A percentile compares a stretch with the other conserved stretches of the same genome.
Evolutionary conservation across 2,329 filamentous ascomycete species (phyloP).

Genomic region (Hymenoscyphus fructigenus): DNA sequence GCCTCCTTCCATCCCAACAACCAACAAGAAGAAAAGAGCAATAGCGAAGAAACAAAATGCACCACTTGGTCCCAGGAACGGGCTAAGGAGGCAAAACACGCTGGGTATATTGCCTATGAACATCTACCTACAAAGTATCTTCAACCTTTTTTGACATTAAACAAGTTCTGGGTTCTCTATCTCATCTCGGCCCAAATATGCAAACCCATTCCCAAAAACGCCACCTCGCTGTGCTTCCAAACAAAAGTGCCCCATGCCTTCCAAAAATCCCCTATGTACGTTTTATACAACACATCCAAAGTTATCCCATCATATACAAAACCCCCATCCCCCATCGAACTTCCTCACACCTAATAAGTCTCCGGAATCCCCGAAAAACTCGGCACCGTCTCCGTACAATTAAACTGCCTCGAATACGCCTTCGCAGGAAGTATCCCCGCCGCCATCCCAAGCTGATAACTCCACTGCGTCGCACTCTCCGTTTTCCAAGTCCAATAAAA

Average conservation of each 20-base stretch:
- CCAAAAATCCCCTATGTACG: background rate
- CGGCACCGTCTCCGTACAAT: conserved; percentile 58
- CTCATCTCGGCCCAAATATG: background rate
- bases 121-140: background rate
- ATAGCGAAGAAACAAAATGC: background rate
- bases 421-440: conserved; percentile 78
- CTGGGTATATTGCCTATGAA: background rate
- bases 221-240: background rate
- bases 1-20: too few species aligned
- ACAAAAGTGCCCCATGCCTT: background rate
- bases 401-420: conserved; percentile 69
- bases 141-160: background rate
- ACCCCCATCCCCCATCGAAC: background rate
- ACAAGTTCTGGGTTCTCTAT: background rate
- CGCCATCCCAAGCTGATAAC: conserved; percentile 75
- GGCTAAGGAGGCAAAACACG: background rate
- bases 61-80: too few species aligned
- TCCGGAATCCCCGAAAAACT: conserved; percentile 54
- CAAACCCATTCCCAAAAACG: conserved; percentile 4
- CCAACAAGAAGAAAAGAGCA: background rate
- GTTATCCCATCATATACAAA: conserved; percentile 10
- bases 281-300: background rate
- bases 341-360: conserved; percentile 41
- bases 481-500: conserved; percentile 99
- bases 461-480: conserved; percentile 85